phyloP scores from a whole-genome alignment of 177 flowering plant genomes.

The Vitis hybrid region DNA sequence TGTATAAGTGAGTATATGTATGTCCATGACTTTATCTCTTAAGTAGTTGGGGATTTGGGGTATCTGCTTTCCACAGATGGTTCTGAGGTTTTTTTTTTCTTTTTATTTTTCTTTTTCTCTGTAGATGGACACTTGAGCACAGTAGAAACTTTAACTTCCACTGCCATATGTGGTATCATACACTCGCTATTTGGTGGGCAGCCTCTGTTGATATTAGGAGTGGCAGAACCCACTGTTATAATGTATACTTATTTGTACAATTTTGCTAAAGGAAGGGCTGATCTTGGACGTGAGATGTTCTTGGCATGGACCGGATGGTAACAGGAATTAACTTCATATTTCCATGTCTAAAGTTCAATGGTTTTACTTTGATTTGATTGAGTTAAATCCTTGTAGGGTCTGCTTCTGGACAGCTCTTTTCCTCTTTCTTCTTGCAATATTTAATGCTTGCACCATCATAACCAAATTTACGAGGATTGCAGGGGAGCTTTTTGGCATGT shows the following conservation, averaged over 20 bases:
- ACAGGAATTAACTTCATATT: neutral
- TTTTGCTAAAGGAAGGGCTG: conserved; percentile 41
- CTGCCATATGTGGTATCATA: conserved; percentile 75
- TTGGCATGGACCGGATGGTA: conserved; percentile 85
- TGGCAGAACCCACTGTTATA: conserved; percentile 77
- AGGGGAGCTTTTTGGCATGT: conserved; percentile 49
- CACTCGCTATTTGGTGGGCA: conserved; percentile 80
- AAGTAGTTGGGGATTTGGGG: too few species aligned
- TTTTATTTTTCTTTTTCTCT: neutral
- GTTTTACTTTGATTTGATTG: neutral
- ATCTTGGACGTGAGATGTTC: conserved; percentile 51
- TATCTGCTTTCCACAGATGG: neutral
- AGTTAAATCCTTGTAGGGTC: conserved; percentile 26
- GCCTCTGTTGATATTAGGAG: conserved; percentile 69
- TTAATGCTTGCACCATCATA: conserved; percentile 36
- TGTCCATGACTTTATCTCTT: too few species aligned
- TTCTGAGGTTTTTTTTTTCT: neutral
- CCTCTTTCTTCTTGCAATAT: conserved; percentile 37
- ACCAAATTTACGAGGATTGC: conserved; percentile 42
- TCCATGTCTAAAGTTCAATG: neutral
- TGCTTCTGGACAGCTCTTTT: conserved; percentile 45
- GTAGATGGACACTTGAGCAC: conserved; percentile 73
- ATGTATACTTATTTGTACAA: conserved; percentile 69
- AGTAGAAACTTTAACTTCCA: conserved; percentile 62
- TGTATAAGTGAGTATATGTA: too few species aligned